Evolutionary conservation across 805 yeast genomes (phyloP), one percentile per base, ranked within the genome.

Genomic region (Metschnikowia santaceciliae): DNA sequence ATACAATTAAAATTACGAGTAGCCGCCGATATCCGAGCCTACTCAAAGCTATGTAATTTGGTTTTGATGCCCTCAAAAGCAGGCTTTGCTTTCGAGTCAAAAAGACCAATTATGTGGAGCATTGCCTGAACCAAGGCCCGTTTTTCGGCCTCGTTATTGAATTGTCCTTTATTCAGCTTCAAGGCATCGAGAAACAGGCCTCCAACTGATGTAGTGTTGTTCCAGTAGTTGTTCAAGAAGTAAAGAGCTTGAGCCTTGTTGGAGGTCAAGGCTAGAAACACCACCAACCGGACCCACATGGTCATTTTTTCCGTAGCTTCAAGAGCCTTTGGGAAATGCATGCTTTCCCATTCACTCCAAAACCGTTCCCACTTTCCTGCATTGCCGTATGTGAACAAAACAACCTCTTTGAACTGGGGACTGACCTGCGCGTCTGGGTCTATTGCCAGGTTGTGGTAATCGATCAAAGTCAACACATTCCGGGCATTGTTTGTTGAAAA

Each of bases 281-380:
- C 69, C 7, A 60, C 58, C 6, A 74, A 60, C 32, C 72, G 59
- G 10, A 70, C 68, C 75, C 75, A 73, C 26, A 54, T 35, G 36
- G 50, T 37, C 30, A 54, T 42, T 11, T 53, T 54, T 10, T 32
- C 52, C 3, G 38, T 47, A 13, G 56, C 46, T n/a, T 39, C 44
- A 7, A 40, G 43, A 3, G 43, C 26, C 8, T 37, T 13, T 3
- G 48, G 50, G 33, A 58, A 54, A 19, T 40, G 46, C 22, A 49
- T 41, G 14, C 17, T n/a, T 15, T 72, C 64, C 77, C 77, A 74
- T 43, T 67, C 61, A 8, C 51, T 49, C 78, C 78, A 74, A 58
- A 74, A 74, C 42, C 57, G 48, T 3, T 49, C 50, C 76, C 77
- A 74, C 32, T 68, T 61, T 10, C 67, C 66, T 11, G 72, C 65